Conservation (phyloP, 1,284 basidiomycete species). For the Gomphus sp. region DNA sequence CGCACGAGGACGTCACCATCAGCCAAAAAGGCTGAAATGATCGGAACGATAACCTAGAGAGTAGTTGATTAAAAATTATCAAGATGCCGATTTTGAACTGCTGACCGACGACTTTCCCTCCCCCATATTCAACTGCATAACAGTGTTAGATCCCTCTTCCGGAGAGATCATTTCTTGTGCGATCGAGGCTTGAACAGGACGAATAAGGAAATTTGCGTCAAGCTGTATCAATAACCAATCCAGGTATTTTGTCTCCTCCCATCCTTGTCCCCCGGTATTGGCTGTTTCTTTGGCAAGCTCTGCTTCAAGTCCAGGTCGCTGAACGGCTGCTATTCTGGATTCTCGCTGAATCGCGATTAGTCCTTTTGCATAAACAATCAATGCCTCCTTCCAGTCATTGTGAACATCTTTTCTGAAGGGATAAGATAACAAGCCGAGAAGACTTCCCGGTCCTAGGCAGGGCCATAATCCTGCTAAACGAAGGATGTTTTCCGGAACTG, state of each 20-base stretch:
- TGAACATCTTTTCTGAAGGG: conserved; percentile 8
- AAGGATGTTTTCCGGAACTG: conserved; percentile 9
- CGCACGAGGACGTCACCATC: conserved; percentile 34
- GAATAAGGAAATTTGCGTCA: conserved; percentile 32
- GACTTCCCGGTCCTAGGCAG: conserved; percentile 15
- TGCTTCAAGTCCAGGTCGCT: conserved; percentile 12
- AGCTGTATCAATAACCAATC: conserved; percentile 46
- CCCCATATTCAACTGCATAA: conserved; percentile 49
- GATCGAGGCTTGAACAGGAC: conserved; percentile 31
- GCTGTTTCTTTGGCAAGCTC: conserved; percentile 28
- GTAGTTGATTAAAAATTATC: background rate
- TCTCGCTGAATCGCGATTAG: conserved; percentile 26
- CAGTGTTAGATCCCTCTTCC: conserved; percentile 23
- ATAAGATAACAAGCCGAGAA: conserved; percentile 21
- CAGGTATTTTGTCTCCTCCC: conserved; percentile 16
- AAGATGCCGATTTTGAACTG: background rate
- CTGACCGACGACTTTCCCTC: conserved; percentile 43
- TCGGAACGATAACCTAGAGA: conserved; percentile 38
- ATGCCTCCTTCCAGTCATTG: conserved; percentile 19
- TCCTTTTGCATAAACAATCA: conserved; percentile 21
- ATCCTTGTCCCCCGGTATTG: conserved; percentile 18
- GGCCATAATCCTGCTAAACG: conserved; percentile 22
- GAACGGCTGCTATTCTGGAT: conserved; percentile 20
- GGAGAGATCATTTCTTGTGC: conserved; percentile 41
- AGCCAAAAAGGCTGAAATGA: conserved; percentile 30